Base-by-base conservation (phyloP, 805 yeast genomes). In the Gaillardinia entomophila region DNA sequence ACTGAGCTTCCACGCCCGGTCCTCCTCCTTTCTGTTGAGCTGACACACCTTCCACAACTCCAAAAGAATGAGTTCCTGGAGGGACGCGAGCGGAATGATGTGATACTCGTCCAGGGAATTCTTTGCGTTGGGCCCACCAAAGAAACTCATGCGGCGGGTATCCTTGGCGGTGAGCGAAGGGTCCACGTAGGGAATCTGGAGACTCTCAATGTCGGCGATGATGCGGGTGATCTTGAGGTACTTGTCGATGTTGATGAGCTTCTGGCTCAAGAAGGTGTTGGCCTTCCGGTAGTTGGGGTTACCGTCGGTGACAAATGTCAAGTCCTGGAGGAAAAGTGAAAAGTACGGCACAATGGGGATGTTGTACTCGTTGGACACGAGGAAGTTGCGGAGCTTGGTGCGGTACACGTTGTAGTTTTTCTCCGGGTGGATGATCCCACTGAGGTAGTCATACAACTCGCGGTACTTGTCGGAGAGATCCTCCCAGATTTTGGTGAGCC, bases 301-400 rank as follows among this genome's bases (percentile, higher is more conserved):
- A n/a, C 92, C 90, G 44, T 84, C 94, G 32, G 78, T 72, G n/a
- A 82, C 76, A 58, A 83, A 82, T 0, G 89, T 82, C 46, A 84
- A 64, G 55, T 84, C 95, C 55, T 82, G 92, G 28, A 84, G 60
- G 52, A 81, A 83, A 33, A 84, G 58, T 28, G 82, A 79, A 36
- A 83, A 68, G 50, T 82, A 84, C 12, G 95, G 95, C 24, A 84
- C 89, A 14, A 77, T 71, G 0, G 89, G 87, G 14, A 77, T 62
- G 36, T 62, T 71, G 51, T 58, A 57, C 25, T 71, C 75, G 30
- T 72, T 66, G 13, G 68, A 46, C 12, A 59, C 63, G 39, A 79
- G 57, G 33, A 80, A 71, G 45, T 75, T 75, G 34, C 70, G 67
- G 33, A 84, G 49, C 45, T 80, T 81, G 26, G 64, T 62, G 46